Percentiles rank a stretch among this genome's conserved stretches.
phyloP scores from a whole-genome alignment of 306 rosid genomes.

The Prunus salicina region DNA sequence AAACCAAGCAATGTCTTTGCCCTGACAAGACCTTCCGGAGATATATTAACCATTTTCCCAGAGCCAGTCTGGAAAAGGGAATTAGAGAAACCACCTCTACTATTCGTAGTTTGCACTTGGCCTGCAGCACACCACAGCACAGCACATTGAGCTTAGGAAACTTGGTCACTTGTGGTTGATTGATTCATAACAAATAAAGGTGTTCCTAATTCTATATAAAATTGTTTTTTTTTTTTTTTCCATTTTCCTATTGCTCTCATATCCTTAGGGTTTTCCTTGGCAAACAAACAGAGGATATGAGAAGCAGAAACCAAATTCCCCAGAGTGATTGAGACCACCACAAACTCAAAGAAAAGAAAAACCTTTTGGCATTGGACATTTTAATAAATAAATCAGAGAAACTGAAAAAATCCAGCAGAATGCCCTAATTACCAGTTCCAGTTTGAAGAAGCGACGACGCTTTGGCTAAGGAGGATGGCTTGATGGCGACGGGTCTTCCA shows the following conservation, averaged over 20 bases:
- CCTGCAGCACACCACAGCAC: slow-evolving; percentile 42
- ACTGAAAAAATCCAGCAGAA: background rate
- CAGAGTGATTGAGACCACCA: too few species aligned
- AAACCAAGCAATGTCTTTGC: slow-evolving; percentile 70
- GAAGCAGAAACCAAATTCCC: too few species aligned
- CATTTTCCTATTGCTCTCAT: background rate
- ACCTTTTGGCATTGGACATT: background rate
- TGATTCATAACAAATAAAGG: background rate
- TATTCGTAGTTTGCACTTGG: slow-evolving; percentile 32
- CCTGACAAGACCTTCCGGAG: slow-evolving; percentile 55
- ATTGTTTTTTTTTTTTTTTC: background rate
- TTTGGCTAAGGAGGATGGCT: slow-evolving; percentile 45
- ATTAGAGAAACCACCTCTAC: slow-evolving; percentile 43
- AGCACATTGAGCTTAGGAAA: background rate
- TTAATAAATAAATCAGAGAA: background rate
- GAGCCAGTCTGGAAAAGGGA: slow-evolving; percentile 77
- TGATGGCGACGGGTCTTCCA: slow-evolving; percentile 41
- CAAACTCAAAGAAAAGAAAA: background rate
- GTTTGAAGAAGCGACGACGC: slow-evolving; percentile 42
- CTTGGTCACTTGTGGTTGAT: background rate
- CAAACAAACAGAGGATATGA: too few species aligned
- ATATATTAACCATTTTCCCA: slow-evolving; percentile 66
- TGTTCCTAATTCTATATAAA: too few species aligned
- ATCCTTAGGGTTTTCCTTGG: too few species aligned
- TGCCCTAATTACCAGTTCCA: background rate